phyloP scores from a whole-genome alignment of 2,329 filamentous ascomycete species.

The Rhynchosporium secalis region DNA sequence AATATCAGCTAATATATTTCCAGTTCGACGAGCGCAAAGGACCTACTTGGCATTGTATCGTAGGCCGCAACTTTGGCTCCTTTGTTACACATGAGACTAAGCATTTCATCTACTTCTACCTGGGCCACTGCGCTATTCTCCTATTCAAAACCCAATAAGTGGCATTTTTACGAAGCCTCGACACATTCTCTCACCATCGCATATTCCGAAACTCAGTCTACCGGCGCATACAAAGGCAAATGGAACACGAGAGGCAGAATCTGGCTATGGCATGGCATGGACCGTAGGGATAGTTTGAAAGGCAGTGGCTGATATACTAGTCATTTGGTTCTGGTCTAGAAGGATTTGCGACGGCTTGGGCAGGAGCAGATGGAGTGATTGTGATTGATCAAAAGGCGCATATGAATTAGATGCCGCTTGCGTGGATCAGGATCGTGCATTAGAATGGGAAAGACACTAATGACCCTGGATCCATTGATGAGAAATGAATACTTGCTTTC shows the following conservation, averaged over 20 bases:
- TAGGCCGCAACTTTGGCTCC: constrained; percentile 97
- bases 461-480: constrained; percentile 5
- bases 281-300: neutral
- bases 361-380: neutral
- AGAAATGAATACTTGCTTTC: constrained; percentile 9
- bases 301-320: constrained; percentile 1
- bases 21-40: constrained; percentile 97
- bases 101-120: constrained; percentile 99
- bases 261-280: neutral
- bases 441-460: constrained; percentile 4
- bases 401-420: neutral
- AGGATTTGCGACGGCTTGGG: neutral
- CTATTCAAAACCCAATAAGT: constrained; percentile 96
- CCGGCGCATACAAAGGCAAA: constrained; percentile 12
- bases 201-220: neutral
- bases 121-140: constrained; percentile 95
- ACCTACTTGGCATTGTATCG: constrained; percentile 98
- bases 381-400: neutral
- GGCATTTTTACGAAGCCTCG: neutral
- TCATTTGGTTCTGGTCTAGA: constrained; percentile 5
- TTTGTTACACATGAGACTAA: constrained; percentile 99
- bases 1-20: constrained; percentile 17
- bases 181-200: neutral
- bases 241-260: neutral
- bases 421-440: constrained; percentile 1